phyloP scores from a whole-genome alignment of 129 eudicot genomes.

The Lactuca sativa region DNA sequence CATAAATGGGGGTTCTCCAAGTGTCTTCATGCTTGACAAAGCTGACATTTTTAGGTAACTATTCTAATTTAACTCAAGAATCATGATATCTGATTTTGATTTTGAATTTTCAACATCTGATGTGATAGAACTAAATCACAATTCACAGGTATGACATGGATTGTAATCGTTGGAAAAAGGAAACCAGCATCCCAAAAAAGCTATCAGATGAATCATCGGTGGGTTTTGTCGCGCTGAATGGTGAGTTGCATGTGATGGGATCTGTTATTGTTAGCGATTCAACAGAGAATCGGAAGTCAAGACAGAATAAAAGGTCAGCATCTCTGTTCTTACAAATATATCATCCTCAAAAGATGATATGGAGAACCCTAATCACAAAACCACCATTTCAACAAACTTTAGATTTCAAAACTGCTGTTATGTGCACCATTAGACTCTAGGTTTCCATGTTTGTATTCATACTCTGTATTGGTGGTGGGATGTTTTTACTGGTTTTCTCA shows the following conservation, averaged over 20 bases:
- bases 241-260: conserved; percentile 65
- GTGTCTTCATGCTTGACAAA: conserved; percentile 77
- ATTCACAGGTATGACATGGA: conserved; percentile 66
- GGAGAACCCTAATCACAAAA: conserved; percentile 74
- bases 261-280: conserved; percentile 41
- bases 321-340: conserved; percentile 64
- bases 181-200: conserved; percentile 71
- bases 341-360: conserved; percentile 64
- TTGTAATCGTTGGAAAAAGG: conserved; percentile 75
- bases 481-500: conserved; percentile 8
- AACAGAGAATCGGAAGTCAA: conserved; percentile 43
- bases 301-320: conserved; percentile 63
- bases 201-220: conserved; percentile 52
- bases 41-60: conserved; percentile 74
- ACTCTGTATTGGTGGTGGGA: conserved; percentile 2
- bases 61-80: no score
- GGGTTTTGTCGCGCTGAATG: conserved; percentile 69
- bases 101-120: background rate
- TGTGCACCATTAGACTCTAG: conserved; percentile 79
- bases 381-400: conserved; percentile 62
- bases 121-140: no score
- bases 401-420: conserved; percentile 76
- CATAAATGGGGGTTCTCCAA: conserved; percentile 45
- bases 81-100: background rate
- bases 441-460: conserved; percentile 6